A percentile compares a stretch with the other conserved stretches of the same genome.
phyloP scores from a whole-genome alignment of 257 asterid genomes.

The Solanum commersonii region DNA sequence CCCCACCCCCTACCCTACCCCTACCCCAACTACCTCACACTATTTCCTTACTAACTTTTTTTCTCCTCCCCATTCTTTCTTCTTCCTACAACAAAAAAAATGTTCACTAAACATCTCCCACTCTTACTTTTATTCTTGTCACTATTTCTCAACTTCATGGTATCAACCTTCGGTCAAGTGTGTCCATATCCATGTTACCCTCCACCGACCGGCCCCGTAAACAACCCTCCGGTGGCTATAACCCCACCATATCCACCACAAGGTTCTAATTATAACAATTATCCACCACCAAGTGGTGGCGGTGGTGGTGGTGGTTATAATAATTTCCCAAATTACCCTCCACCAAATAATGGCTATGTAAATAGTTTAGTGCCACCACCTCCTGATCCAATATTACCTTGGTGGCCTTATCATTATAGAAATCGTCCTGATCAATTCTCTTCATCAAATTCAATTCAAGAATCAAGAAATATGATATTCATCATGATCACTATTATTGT shows the following conservation, averaged over 20 bases:
- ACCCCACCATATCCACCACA: slow-evolving; percentile 40
- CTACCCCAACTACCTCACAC: background rate
- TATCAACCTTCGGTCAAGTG: slow-evolving; percentile 41
- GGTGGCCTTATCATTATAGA: slow-evolving; percentile 71
- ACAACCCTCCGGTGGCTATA: slow-evolving; percentile 33
- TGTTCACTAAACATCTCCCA: slow-evolving; percentile 21
- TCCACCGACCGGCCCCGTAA: slow-evolving; percentile 65
- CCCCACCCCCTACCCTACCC: background rate
- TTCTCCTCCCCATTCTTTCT: background rate
- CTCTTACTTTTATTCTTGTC: slow-evolving; percentile 11
- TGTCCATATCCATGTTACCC: slow-evolving; percentile 92
- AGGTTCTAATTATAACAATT: background rate
- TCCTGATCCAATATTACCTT: slow-evolving; percentile 62
- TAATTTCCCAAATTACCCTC: slow-evolving; percentile 16
- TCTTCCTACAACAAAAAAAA: background rate
- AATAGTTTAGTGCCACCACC: slow-evolving; percentile 45
- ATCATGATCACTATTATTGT: background rate
- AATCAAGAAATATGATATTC: slow-evolving; percentile 1
- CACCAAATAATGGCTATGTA: slow-evolving; percentile 20
- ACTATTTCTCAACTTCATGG: slow-evolving; percentile 22
- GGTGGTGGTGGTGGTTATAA: background rate
- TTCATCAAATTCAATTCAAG: slow-evolving; percentile 14
- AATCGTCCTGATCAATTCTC: slow-evolving; percentile 58
- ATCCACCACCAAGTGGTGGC: slow-evolving; percentile 15
- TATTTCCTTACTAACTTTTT: background rate